Evolutionary conservation across 1,284 basidiomycete genomes (phyloP), one percentile per base, ranked within the genome.

Genomic region (Malassezia cuniculi): DNA sequence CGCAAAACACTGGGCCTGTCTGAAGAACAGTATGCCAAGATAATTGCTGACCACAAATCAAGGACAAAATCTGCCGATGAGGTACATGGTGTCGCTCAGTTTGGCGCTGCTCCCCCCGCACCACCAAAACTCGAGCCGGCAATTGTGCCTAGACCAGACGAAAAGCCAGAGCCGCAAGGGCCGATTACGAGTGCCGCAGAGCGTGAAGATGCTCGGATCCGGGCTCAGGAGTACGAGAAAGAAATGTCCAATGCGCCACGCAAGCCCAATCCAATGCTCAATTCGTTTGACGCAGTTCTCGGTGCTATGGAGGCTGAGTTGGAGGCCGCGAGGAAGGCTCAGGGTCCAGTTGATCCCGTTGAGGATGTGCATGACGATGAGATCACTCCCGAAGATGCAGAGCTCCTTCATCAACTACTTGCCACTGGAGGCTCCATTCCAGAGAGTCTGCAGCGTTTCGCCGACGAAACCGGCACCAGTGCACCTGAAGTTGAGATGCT

Each of bases 281-380:
- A 33, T 22, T 41, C 39, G 4, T 31, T 45, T 7, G 42, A 45
- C 26, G 31, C 36, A 12, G 42, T 34, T 18, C 37, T 45, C 5
- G 42, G 25, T 10, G 32, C 42, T 7, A 45, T 45, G 42, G 42
- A 45, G 24, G n/a, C 14, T 2, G 42, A 45, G 31, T 30, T 45
- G 1, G 28, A 4, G 4, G n/a, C 26, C 2, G 31, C 29, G 24
- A 28, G 16, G 1, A 9, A 5, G 3, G 6, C 1, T 5, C 15
- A 30, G 21, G 12, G 20, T 18, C 7, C 22, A 24, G 22, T 11
- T 24, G 22, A 6, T 24, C 7, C 22, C 11, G 20, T 27, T 10
- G 42, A 45, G 9, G 34, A 14, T 21, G 36, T 30, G 4, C 21
- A 14, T 6, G 34, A 36, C 19, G 31, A 39, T 4, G 36, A 35